phyloP scores from a whole-genome alignment of 2,329 filamentous ascomycete species.

The Geosmithia flava region DNA sequence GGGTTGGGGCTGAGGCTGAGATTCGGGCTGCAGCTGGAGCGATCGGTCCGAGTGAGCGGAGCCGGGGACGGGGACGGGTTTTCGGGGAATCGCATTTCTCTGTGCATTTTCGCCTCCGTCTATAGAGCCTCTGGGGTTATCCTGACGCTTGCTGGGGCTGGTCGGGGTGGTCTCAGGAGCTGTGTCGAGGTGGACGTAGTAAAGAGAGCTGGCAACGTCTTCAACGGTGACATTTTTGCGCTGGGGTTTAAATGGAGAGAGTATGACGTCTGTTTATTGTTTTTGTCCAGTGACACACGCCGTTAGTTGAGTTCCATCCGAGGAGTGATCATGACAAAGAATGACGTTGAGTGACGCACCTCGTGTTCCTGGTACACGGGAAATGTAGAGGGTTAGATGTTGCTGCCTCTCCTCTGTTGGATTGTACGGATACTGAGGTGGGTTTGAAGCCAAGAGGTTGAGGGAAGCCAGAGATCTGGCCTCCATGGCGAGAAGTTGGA shows the following conservation, averaged over 20 bases:
- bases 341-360: conserved; percentile 35
- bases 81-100: conserved; percentile 35
- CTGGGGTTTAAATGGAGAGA: conserved; percentile 82
- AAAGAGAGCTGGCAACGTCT: conserved; percentile 78
- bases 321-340: not conserved
- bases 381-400: conserved; percentile 78
- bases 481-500: conserved; percentile 40
- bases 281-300: conserved; percentile 5
- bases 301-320: not conserved
- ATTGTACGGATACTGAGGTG: conserved; percentile 73
- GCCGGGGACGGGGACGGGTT: conserved; percentile 36
- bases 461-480: conserved; percentile 73
- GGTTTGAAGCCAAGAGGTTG: conserved; percentile 71
- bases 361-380: conserved; percentile 81
- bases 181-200: conserved; percentile 65
- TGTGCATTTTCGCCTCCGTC: conserved; percentile 23
- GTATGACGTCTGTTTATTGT: conserved; percentile 61
- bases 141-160: conserved; percentile 19
- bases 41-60: conserved; percentile 5
- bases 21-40: not conserved
- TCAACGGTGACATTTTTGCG: conserved; percentile 79
- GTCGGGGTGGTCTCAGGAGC: not conserved
- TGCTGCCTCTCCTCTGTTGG: conserved; percentile 57
- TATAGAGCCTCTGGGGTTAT: conserved; percentile 4
- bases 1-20: not conserved